Percentiles rank a stretch among this genome's conserved stretches.
These are phyloP conservation scores for Skeletonema grethae DNA, from an alignment of 108 stramenopile species.

Conservation along the genomic window DNA sequence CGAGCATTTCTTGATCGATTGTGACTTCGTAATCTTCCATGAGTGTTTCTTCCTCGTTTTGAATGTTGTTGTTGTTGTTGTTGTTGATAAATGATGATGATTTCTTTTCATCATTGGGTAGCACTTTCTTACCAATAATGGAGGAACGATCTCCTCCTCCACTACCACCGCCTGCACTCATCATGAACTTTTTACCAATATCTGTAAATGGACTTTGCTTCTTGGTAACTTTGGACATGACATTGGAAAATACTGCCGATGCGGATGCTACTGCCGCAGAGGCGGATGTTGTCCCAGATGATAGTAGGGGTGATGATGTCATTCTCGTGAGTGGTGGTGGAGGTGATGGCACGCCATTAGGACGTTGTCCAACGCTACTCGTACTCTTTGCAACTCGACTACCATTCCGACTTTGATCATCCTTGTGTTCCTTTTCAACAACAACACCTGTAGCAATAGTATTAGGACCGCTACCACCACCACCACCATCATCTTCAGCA, in stretches of 20 bases:
- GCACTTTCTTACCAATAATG: background rate
- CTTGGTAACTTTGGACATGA: constrained; percentile 35
- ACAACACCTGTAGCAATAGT: background rate
- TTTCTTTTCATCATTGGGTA: background rate
- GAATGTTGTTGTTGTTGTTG: background rate
- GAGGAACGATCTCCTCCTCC: background rate
- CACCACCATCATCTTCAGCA: background rate
- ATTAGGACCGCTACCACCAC: background rate
- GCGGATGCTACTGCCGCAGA: constrained; percentile 22
- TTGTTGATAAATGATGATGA: background rate
- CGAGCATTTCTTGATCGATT: constrained; percentile 87
- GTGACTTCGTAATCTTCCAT: constrained; percentile 64
- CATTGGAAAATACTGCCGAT: constrained; percentile 35
- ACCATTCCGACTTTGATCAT: background rate
- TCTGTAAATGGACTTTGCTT: constrained; percentile 30
- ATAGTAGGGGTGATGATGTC: constrained; percentile 8
- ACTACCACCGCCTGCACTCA: background rate
- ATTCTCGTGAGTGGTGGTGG: background rate
- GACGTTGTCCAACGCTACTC: background rate
- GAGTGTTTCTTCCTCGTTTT: background rate
- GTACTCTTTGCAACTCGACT: background rate
- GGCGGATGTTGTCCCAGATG: constrained; percentile 2
- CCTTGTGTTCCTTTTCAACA: background rate
- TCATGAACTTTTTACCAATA: constrained; percentile 35
- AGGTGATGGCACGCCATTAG: background rate